phyloP scores from a whole-genome alignment of 768 basidiomycete genomes.

The Macrolepiota fuliginosa region DNA sequence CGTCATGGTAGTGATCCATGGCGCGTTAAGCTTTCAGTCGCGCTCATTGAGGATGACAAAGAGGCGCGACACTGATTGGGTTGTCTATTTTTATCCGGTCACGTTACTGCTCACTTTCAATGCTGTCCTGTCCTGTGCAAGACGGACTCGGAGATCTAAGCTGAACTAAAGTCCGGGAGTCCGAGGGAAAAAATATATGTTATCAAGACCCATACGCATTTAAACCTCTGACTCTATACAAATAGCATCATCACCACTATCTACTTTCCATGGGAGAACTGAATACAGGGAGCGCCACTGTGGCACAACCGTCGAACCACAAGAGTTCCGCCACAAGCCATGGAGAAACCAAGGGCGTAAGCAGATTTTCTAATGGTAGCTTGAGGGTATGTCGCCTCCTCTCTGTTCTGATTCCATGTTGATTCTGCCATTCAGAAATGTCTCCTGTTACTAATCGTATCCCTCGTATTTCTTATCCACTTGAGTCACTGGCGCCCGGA shows the following conservation, averaged over 20 bases:
- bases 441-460: background rate
- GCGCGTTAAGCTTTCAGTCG: background rate
- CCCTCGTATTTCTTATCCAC: background rate
- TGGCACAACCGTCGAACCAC: background rate
- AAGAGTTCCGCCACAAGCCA: background rate
- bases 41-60: background rate
- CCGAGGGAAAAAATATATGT: no score
- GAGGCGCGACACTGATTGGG: background rate
- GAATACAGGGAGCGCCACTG: background rate
- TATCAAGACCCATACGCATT: no score
- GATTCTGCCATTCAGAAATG: background rate
- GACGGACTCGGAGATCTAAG: no score
- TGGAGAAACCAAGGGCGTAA: background rate
- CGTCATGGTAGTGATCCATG: slow-evolving; percentile 21
- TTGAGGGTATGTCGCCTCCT: background rate
- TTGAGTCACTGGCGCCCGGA: background rate
- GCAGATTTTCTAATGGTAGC: background rate
- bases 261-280: background rate
- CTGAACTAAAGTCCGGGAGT: no score
- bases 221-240: no score
- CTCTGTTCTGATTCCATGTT: background rate
- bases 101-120: background rate
- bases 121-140: no score
- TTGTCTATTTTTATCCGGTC: slow-evolving; percentile 4
- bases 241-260: background rate